phyloP scores from a whole-genome alignment of 345 rosid species.

The Acer campestre region DNA sequence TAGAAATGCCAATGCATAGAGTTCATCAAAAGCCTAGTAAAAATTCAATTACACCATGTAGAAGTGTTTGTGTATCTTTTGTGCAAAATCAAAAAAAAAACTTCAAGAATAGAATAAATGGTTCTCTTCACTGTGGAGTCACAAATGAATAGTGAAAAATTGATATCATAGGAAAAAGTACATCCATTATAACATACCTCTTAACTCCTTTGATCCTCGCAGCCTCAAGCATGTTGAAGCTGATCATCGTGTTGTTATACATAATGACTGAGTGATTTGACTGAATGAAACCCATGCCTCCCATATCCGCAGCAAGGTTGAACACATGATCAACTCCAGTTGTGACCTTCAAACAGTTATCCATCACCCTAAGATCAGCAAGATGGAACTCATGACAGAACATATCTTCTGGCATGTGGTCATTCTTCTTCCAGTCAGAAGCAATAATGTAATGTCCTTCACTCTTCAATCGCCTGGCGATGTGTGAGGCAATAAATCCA shows the following conservation, averaged over 20 bases:
- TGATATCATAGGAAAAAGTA: not conserved
- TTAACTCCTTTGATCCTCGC: conserved; percentile 80
- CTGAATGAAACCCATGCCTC: conserved; percentile 98
- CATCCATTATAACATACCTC: conserved; percentile 49
- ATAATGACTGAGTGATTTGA: conserved; percentile 95
- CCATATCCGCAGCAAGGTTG: conserved; percentile 98
- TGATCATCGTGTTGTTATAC: conserved; percentile 97
- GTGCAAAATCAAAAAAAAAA: not conserved
- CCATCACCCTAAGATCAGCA: conserved; percentile 94
- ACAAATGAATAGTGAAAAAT: not conserved
- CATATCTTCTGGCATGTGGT: conserved; percentile 97
- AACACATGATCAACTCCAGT: conserved; percentile 75
- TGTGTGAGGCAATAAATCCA: conserved; percentile 94
- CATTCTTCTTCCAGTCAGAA: conserved; percentile 99
- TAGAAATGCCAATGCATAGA: not conserved
- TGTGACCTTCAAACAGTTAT: conserved; percentile 81
- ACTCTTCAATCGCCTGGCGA: conserved; percentile 84
- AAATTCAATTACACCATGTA: not conserved
- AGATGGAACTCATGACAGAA: conserved; percentile 95
- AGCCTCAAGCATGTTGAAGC: conserved; percentile 97
- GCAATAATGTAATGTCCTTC: conserved; percentile 95
- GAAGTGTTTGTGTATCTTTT: not conserved
- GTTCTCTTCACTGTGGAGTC: not conserved
- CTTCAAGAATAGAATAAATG: not conserved
- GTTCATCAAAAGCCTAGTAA: not conserved